Base-by-base conservation (phyloP, 192 early-diverging fungal genomes). In the Physocladia obscura region DNA sequence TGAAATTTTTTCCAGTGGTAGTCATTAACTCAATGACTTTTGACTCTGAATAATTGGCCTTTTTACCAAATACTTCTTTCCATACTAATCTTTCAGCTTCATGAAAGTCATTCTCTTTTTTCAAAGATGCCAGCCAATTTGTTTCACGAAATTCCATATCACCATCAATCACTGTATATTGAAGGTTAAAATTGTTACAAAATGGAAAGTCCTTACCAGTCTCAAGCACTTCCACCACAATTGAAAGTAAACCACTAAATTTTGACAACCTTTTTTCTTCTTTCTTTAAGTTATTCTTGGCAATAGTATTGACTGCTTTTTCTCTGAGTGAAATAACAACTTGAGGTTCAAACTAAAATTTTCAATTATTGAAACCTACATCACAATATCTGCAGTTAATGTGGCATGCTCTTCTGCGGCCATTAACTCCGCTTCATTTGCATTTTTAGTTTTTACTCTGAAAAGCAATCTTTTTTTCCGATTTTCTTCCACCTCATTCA, bases 61-160 rank as follows among this genome's bases (percentile, higher is more conserved):
- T 31, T 13, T 49, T 30, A 24, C 54, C 65, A 11, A 56, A 49
- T 13, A 68, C 19, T 2, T n/a, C 15, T 15, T 68, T 54, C 65
- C 65, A 68, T 2, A 52, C 65, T n/a, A 24, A 27, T 57, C 37
- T n/a, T 37, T 68, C 65, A 24, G 65, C 65, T 56, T 44, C 8
- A 6, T 44, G n/a, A 24, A 68, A 68, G 15, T 68, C 54, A 17
- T 38, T 26, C 40, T 68, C 65, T n/a, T 27, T 19, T 24, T 36
- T 11, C 15, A 68, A n/a, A 26, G 65, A 54, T 13, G 47, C 38
- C 5, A 56, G 32, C 65, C 65, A 68, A 29, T 57, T 68, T 26
- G 65, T 21, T 37, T 68, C 65, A 24, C 65, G 65, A 3, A 31
- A 13, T 35, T 68, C 65, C 29, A 36, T 6, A 8, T 68, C 65